Percentiles rank a stretch among this genome's conserved stretches.
Evolutionary conservation across 768 basidiomycete species (phyloP).

Genomic region (Hebeloma cylindrosporum): DNA sequence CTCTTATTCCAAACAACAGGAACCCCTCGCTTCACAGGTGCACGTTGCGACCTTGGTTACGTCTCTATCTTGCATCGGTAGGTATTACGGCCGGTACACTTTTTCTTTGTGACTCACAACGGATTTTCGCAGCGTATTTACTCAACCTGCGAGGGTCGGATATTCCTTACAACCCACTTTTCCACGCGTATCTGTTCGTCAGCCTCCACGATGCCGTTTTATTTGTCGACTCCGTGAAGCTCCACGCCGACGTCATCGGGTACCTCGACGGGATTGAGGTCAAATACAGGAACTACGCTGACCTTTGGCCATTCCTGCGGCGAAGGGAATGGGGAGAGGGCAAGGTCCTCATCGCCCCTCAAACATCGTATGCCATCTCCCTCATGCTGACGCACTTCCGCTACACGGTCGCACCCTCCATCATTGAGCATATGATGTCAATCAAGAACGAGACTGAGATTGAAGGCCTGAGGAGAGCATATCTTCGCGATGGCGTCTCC

Average conservation of each 20-base stretch:
- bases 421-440: slow-evolving; percentile 75
- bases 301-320: slow-evolving; percentile 78
- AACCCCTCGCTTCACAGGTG: slow-evolving; percentile 59
- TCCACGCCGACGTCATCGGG: slow-evolving; percentile 53
- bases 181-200: slow-evolving; percentile 84
- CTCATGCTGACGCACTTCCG: slow-evolving; percentile 83
- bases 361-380: slow-evolving; percentile 81
- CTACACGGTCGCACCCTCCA: slow-evolving; percentile 70
- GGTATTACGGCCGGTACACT: slow-evolving; percentile 20
- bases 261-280: slow-evolving; percentile 62
- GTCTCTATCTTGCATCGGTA: slow-evolving; percentile 71
- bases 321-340: slow-evolving; percentile 77
- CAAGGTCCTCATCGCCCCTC: slow-evolving; percentile 69
- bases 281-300: slow-evolving; percentile 65
- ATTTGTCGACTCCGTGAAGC: slow-evolving; percentile 73
- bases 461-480: slow-evolving; percentile 79
- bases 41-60: slow-evolving; percentile 70
- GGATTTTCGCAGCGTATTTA: slow-evolving; percentile 62
- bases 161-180: slow-evolving; percentile 90
- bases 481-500: slow-evolving; percentile 87
- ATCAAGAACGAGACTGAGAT: slow-evolving; percentile 89
- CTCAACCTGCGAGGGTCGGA: slow-evolving; percentile 90
- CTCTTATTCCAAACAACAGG: slow-evolving; percentile 60
- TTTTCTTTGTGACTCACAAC: neutral
- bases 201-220: slow-evolving; percentile 60